phyloP scores from a whole-genome alignment of 306 rosid genomes.

The Rosa persica region DNA sequence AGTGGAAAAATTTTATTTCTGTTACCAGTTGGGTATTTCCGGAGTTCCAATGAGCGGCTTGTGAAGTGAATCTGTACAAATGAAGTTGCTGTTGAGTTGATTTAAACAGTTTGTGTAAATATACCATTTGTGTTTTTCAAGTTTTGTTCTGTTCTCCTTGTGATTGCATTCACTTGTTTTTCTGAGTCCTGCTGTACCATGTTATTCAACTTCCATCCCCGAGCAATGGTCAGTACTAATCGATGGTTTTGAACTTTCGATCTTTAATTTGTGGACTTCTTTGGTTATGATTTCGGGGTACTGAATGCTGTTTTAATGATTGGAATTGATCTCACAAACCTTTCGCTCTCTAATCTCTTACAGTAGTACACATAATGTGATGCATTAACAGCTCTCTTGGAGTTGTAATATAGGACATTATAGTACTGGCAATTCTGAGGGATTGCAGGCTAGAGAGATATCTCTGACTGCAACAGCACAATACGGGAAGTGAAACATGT shows the following conservation, averaged over 20 bases:
- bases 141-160: not conserved
- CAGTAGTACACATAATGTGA: too few relatives aligned
- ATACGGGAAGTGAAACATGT: not conserved
- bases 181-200: not conserved
- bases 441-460: not conserved
- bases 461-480: not conserved
- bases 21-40: slow-evolving; percentile 29
- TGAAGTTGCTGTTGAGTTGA: slow-evolving; percentile 36
- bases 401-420: too few relatives aligned
- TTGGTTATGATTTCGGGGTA: not conserved
- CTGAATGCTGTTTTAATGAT: not conserved
- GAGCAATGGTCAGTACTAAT: not conserved
- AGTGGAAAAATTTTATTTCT: slow-evolving; percentile 24
- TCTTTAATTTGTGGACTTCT: not conserved
- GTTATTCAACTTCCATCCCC: not conserved
- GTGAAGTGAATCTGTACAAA: slow-evolving; percentile 47
- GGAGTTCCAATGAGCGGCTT: slow-evolving; percentile 36
- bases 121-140: not conserved
- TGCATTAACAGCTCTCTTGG: too few relatives aligned
- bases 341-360: not conserved
- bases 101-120: slow-evolving; percentile 13
- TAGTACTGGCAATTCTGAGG: not conserved
- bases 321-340: not conserved
- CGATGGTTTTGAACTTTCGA: too few relatives aligned
- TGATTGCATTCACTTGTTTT: not conserved